Base-by-base conservation (phyloP, 805 yeast genomes). In the Candida maltosa region DNA sequence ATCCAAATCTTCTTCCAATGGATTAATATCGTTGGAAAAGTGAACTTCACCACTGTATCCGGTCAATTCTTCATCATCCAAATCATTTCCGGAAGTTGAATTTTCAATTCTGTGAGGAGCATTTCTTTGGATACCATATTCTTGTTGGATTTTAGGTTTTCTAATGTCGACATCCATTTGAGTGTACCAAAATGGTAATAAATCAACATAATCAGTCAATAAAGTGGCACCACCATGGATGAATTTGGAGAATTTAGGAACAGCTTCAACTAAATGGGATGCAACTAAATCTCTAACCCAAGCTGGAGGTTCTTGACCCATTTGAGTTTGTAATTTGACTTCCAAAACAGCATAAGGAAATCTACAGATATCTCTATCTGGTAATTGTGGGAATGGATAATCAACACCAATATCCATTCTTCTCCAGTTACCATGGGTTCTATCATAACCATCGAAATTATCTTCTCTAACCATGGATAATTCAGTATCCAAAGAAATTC, bases 321-420 rank as follows among this genome's bases (percentile, higher is more conserved):
- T 54, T 69, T 93, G 97, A 3, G 99, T 93, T 64, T 93, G 98
- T 45, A 93, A 73, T 64, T 93, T 93, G 40, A 93, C 98, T 68
- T 93, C 99, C 49, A 93, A 71, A 27, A 93, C 96, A 1, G 98
- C 98, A 60, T 93, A 93, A 4, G 98, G 98, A 66, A 93, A 93
- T 51, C 96, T 74, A 55, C 91, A 91, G 34, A 86, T 78, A 54
- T 93, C 98, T 42, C 73, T 71, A 27, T 84, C 91, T 4, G 89
- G 78, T 37, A 93, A 70, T 61, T 91, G 96, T 36, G 69, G 62
- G 60, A 93, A 93, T 29, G 99, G 99, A 78, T 79, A 93, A 62
- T 93, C 96, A 23, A 93, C 93, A 31, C 98, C 99, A 56, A 93
- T 93, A 60, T 93, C 98, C 82, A 82, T 88, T 64, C 99, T 80